Percentiles rank a stretch among this genome's conserved stretches.
Evolutionary conservation across 2,329 filamentous ascomycete genomes (phyloP).

Genomic region (Penicillium crustosum): DNA sequence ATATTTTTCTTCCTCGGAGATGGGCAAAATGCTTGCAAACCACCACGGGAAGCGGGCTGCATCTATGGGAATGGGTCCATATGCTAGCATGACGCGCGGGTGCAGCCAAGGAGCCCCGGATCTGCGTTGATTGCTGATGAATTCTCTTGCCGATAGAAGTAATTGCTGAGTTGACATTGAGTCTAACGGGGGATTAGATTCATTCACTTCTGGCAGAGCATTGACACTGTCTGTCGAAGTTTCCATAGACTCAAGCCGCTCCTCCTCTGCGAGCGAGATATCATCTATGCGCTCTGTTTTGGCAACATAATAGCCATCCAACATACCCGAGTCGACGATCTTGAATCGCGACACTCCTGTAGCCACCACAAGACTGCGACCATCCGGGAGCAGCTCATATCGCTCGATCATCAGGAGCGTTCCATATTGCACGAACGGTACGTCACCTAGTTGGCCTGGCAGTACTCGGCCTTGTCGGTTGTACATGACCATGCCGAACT

Average conservation of each 20-base stretch:
- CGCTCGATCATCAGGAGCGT: slow-evolving; percentile 75
- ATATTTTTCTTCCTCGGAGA: slow-evolving; percentile 77
- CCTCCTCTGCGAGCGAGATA: slow-evolving; percentile 77
- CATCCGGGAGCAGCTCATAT: slow-evolving; percentile 72
- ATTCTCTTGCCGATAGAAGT: slow-evolving; percentile 64
- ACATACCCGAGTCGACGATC: slow-evolving; percentile 59
- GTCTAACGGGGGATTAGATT: slow-evolving; percentile 34
- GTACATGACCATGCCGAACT: slow-evolving; percentile 83
- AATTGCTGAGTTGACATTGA: slow-evolving; percentile 69
- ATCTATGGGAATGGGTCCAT: slow-evolving; percentile 75
- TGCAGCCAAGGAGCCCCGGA: slow-evolving; percentile 74
- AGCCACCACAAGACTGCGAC: slow-evolving; percentile 77
- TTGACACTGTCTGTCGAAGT: slow-evolving; percentile 39
- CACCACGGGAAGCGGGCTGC: slow-evolving; percentile 82
- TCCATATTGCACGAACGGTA: slow-evolving; percentile 70
- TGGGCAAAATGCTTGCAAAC: slow-evolving; percentile 79
- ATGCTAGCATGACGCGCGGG: slow-evolving; percentile 68
- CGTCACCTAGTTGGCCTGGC: slow-evolving; percentile 51
- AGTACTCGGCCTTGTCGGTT: slow-evolving; percentile 56
- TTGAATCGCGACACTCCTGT: slow-evolving; percentile 74
- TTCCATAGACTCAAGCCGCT: slow-evolving; percentile 70
- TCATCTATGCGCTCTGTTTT: slow-evolving; percentile 76
- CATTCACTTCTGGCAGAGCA: slow-evolving; percentile 22
- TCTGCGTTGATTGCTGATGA: slow-evolving; percentile 67
- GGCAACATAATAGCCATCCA: slow-evolving; percentile 79